Base-by-base conservation (phyloP, 768 basidiomycete species). In the Pleurotus djamor region DNA sequence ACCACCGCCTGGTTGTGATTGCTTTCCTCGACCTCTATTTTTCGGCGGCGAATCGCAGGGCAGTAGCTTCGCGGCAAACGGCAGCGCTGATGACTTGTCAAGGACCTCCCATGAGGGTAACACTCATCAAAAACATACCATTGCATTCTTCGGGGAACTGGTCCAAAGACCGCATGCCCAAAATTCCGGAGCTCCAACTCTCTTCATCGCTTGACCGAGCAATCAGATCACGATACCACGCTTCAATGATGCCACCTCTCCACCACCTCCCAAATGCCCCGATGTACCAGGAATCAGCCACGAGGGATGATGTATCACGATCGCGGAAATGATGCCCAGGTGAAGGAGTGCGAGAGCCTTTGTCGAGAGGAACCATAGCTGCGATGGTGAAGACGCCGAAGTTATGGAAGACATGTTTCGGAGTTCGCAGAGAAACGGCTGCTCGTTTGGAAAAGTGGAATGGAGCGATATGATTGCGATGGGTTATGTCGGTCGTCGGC, bases 371-470 rank as follows among this genome's bases (percentile, higher is more conserved):
- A 17, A 86, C 76, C 74, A 89, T 83, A 49, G 86, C 83, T 44
- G 94, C 96, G 69, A 97, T 79, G 49, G 94, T 93, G 71, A 94
- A 92, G 63, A 98, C 76, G 47, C 86, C 90, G 69, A 95, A 92
- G 66, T 84, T 90, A 65, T 91, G 89, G 71, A 95, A 92, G 65
- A 90, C 84, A 71, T 85, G 92, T 69, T 89, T 87, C 14, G 96
- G 95, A 2, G 96, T 99, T 59, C 93, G 90, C 48, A 99, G 83
- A 2, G 93, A 92, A 60, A 99, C 86, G 34, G 94, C 88, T 63
- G 96, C 94, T 65, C 94, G 91, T 75, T 92, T 96, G 54, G 91
- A 86, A 71, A 99, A 99, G 72, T 91, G 91, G 68, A 93, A 88
- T 38, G 85, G 77, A 36, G 81, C 77, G 49, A 76, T 41, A 56